These are phyloP conservation scores for Dalbergia cochinchinensis DNA, from an alignment of 306 rosid genomes.

Conservation along the genomic window DNA sequence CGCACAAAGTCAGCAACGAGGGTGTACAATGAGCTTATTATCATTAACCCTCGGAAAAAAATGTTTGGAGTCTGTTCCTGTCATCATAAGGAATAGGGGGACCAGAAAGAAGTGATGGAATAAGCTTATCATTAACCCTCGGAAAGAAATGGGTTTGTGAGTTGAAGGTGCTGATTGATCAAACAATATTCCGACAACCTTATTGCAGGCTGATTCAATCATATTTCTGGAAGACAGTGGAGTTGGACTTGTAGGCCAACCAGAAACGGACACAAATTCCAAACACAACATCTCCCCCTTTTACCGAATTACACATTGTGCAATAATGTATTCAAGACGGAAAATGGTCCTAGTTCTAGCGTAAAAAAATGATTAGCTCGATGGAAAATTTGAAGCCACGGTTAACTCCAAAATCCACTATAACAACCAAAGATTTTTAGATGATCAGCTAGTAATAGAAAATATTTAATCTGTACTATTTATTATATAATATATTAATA, in stretches of 20 bases:
- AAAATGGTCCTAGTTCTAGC: slow-evolving; percentile 31
- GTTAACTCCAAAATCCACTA: slow-evolving; percentile 7
- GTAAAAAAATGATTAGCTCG: slow-evolving; percentile 37
- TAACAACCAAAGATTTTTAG: too few species aligned
- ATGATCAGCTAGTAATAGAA: too few species aligned
- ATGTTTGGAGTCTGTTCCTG: background rate
- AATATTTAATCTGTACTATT: too few species aligned
- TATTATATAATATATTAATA: too few species aligned
- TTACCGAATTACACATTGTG: background rate
- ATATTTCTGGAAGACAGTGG: slow-evolving; percentile 10
- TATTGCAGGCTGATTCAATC: background rate
- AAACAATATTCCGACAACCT: background rate
- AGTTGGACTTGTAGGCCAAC: slow-evolving; percentile 24
- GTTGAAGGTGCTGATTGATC: slow-evolving; percentile 13
- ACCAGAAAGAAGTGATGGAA: too few species aligned
- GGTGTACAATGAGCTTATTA: slow-evolving; percentile 10
- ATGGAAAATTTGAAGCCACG: slow-evolving; percentile 37
- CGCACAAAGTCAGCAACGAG: background rate
- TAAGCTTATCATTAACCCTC: too few species aligned
- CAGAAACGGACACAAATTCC: background rate
- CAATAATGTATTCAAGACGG: slow-evolving; percentile 1
- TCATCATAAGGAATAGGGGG: background rate
- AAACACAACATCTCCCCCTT: background rate
- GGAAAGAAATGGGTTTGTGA: background rate
- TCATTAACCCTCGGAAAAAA: slow-evolving; percentile 2